Evolutionary conservation across 208 protist species (phyloP).

Genomic region (Porcisia deanei): DNA sequence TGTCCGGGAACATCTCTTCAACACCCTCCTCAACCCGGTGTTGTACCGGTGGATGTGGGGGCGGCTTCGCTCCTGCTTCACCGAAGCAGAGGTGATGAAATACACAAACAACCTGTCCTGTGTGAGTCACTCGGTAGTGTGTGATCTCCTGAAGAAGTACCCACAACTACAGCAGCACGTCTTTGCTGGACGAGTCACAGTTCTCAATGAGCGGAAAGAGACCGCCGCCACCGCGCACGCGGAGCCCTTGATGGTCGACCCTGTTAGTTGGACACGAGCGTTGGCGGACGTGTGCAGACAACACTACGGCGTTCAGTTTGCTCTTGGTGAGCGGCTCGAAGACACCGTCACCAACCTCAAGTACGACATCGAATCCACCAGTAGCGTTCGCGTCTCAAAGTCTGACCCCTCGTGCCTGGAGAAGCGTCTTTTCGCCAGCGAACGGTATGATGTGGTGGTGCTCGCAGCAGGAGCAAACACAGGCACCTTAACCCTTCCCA

Average conservation of each 20-base stretch:
- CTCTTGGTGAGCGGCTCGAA: conserved; percentile 53
- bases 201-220: conserved; percentile 23
- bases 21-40: conserved; percentile 55
- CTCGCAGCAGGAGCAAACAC: conserved; percentile 66
- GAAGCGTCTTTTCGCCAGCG: conserved; percentile 28
- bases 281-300: conserved; percentile 54
- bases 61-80: conserved; percentile 45
- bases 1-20: conserved; percentile 50
- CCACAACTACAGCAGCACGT: conserved; percentile 59
- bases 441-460: conserved; percentile 80
- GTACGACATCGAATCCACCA: conserved; percentile 62
- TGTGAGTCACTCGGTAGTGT: conserved; percentile 60
- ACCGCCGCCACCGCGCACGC: conserved; percentile 48
- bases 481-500: conserved; percentile 52
- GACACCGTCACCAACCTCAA: conserved; percentile 56
- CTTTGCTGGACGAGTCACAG: conserved; percentile 20
- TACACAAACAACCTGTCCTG: conserved; percentile 79
- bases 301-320: conserved; percentile 64
- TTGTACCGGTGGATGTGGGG: conserved; percentile 76
- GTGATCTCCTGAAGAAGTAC: conserved; percentile 53
- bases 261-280: conserved; percentile 70
- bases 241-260: conserved; percentile 66
- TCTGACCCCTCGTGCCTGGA: conserved; percentile 23
- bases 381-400: conserved; percentile 57
- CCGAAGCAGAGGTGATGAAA: conserved; percentile 50